Evolutionary conservation across 768 basidiomycete species (phyloP), one percentile per base, ranked within the genome.

Genomic region (Butyriboletus loyo): DNA sequence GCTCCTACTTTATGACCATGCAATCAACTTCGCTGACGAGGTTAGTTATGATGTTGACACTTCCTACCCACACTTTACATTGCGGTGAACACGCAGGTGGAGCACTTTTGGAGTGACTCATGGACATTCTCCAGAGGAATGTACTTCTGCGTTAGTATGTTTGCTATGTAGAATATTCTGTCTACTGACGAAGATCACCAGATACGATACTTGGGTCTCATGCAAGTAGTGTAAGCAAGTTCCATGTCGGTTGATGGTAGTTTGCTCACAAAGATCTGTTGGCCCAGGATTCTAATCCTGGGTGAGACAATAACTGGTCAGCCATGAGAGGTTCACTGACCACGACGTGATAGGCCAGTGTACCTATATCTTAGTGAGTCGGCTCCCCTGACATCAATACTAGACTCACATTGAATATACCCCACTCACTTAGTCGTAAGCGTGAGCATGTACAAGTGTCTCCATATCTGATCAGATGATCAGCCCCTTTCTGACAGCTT

Each of bases 1-100:
- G 5, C 46, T 59, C 31, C 34, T 58, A 22, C 31, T 58, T 14
- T 54, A 59, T 35, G 57, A 58, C 22, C 57, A 59, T 17, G 44
- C 28, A 19, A 54, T 54, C 19, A 41, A 46, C n/a, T 30, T 58
- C 0, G 30, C 15, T 7, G 46, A 40, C 19, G 52, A 59, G 40
- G 57, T 54, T 45, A 25, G 52, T 35, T 10, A 4, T 37, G 7
- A 6, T 27, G 19, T 22, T n/a, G 31, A 5, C 27, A n/a, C n/a
- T n/a, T 21, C n/a, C 22, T 25, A 34, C 7, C 14, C 37, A 15
- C 17, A 38, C 14, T n/a, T 11, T 44, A 37, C 19, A 40, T 10
- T n/a, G 3, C 10, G 24, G 31, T 28, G 40, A 43, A 27, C 32
- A 38, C 17, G 5, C 28, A 58, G 57, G 48, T 54, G 17, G 51